Evolutionary conservation across 2,329 filamentous ascomycete species (phyloP).

Genomic region (Hypoxylon sp.): DNA sequence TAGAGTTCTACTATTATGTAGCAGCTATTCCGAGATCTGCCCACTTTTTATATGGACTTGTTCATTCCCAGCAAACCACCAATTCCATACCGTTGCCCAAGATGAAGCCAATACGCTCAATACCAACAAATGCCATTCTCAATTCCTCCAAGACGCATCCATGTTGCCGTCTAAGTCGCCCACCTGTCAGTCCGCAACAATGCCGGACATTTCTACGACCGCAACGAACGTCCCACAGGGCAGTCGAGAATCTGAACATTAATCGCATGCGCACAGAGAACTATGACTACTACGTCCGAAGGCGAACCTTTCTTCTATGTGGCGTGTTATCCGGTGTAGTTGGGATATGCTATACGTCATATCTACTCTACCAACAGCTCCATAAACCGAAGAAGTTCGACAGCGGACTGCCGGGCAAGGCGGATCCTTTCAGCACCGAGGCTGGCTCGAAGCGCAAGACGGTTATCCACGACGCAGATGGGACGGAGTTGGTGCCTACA

Average conservation of each 20-base stretch:
- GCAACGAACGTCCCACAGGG: constrained; percentile 43
- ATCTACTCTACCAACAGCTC: constrained; percentile 38
- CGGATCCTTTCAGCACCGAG: constrained; percentile 56
- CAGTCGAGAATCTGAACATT: constrained; percentile 60
- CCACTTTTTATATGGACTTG: too few relatives aligned
- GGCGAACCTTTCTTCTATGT: constrained; percentile 60
- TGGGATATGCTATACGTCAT: constrained; percentile 61
- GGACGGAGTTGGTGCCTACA: constrained; percentile 79
- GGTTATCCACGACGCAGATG: constrained; percentile 72
- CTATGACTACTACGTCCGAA: constrained; percentile 60
- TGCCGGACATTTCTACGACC: constrained; percentile 50
- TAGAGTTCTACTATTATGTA: background rate
- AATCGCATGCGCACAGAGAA: constrained; percentile 56
- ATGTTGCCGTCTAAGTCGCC: constrained; percentile 16
- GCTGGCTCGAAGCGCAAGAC: constrained; percentile 63
- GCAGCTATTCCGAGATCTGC: too few relatives aligned
- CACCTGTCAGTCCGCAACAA: constrained; percentile 26
- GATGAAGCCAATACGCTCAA: constrained; percentile 32
- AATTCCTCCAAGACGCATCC: constrained; percentile 10
- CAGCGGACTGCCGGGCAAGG: constrained; percentile 53
- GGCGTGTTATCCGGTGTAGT: constrained; percentile 60
- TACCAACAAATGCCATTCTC: constrained; percentile 10
- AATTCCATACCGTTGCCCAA: constrained; percentile 14
- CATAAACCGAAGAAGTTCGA: constrained; percentile 60
- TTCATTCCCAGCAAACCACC: background rate